Evolutionary conservation across 2,329 filamentous ascomycete genomes (phyloP).

Genomic region (Ilyonectria sp.): DNA sequence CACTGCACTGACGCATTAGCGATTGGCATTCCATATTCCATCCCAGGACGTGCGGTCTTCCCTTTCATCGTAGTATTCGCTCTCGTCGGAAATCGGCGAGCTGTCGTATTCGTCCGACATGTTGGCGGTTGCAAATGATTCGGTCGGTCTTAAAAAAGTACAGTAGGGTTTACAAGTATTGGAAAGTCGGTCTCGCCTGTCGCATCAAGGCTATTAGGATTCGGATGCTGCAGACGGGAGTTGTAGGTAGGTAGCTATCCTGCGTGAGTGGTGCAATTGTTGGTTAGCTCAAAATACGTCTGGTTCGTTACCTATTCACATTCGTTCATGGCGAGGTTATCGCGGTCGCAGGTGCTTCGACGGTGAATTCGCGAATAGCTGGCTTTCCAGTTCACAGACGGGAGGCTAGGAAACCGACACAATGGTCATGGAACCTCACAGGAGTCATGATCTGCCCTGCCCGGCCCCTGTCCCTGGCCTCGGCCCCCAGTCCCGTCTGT

Average conservation of each 20-base stretch:
- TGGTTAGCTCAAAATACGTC: constrained; percentile 2
- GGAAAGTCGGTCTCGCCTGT: background rate
- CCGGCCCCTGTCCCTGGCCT: background rate
- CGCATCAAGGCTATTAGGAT: background rate
- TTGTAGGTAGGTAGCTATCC: background rate
- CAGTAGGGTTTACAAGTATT: background rate
- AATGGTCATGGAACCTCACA: background rate
- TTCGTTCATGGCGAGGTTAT: constrained; percentile 2
- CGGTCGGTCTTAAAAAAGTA: constrained; percentile 1
- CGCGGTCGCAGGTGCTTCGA: background rate
- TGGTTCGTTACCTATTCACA: constrained; percentile 1
- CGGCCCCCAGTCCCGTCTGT: background rate
- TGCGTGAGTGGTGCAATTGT: background rate
- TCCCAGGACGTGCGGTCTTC: background rate
- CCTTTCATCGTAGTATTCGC: constrained; percentile 23
- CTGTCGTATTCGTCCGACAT: constrained; percentile 26
- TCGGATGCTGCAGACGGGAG: background rate
- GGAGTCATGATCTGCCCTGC: constrained; percentile 2
- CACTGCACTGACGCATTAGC: constrained; percentile 13
- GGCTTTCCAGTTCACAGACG: constrained; percentile 5
- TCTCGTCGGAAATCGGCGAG: constrained; percentile 23
- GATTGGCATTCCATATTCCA: background rate
- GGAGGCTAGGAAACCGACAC: background rate
- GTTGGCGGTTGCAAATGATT: constrained; percentile 5
- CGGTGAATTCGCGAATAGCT: constrained; percentile 4